Evolutionary conservation across 23 red algal genomes (phyloP), one percentile per base, ranked within the genome.

Genomic region (Gracilaria gracilis): DNA sequence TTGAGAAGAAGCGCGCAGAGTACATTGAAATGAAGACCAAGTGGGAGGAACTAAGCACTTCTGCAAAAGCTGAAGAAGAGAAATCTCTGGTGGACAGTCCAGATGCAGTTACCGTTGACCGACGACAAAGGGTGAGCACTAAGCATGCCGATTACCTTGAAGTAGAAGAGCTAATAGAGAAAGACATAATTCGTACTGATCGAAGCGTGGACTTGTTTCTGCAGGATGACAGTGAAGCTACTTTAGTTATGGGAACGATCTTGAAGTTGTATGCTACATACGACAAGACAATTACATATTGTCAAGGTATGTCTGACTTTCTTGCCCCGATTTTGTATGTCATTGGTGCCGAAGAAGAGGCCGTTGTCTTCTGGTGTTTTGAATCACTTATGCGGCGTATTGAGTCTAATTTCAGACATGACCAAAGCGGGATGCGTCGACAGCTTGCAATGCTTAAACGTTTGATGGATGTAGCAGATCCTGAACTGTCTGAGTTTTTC

Each of bases 271-370:
- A 99, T 88, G 91, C 97, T 9, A 80, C 78, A 32, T 95, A 87
- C 53, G 79, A 99, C 59, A 81, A 76, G 36, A 70, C 57, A 72
- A 85, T 95, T 37, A 93, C 94, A 38, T 99, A 99, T 79, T 99
- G 97, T 69, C 97, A 99, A 70, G 97, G 97, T 23, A 99, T 99
- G 97, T 96, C 94, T 14, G 97, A 99, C 83, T 89, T 96, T 66
- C 80, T 95, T 29, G 74, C 97, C 25, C 94, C 94, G 16, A 80
- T 99, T 57, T 24, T 99, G 0, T 93, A 88, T 44, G 94, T 99
- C 7, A 55, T 96, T 13, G 94, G 88, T 12, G 84, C 34, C 31
- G 80, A 96, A 51, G 88, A 95, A 24, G 90, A 99, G 72, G 97
- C 88, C 13, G 31, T 95, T 31, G 48, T 82, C 29, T 99, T 99